Evolutionary conservation across 805 yeast species (phyloP).

Genomic region (Kuraishia ogatae): DNA sequence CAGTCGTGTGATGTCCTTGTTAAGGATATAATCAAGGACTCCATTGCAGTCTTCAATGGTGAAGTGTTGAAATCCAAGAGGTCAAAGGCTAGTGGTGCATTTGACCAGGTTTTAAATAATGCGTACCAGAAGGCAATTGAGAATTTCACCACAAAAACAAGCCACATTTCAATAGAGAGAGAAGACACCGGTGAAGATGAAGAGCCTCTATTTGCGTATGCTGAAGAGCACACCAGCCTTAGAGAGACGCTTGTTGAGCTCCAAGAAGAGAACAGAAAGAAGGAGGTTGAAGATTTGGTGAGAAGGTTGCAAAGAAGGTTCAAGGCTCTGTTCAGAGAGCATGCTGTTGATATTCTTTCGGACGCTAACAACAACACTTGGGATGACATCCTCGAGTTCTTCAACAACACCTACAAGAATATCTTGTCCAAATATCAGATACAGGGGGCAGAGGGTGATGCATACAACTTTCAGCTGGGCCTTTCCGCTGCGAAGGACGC

Average conservation of each 20-base stretch:
- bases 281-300: slow-evolving; percentile 34
- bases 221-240: slow-evolving; percentile 24
- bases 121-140: slow-evolving; percentile 13
- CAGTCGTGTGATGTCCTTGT: slow-evolving; percentile 36
- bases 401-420: slow-evolving; percentile 25
- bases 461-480: slow-evolving; percentile 62
- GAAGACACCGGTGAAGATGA: slow-evolving; percentile 15
- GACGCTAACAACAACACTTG: slow-evolving; percentile 47
- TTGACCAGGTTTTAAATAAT: slow-evolving; percentile 15
- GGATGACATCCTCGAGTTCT: slow-evolving; percentile 45
- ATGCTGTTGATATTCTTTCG: slow-evolving; percentile 36
- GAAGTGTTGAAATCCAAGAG: slow-evolving; percentile 14
- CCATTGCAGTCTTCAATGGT: slow-evolving; percentile 22
- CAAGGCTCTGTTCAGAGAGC: slow-evolving; percentile 37
- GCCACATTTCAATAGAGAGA: slow-evolving; percentile 22
- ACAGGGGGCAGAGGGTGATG: slow-evolving; percentile 14
- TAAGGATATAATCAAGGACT: slow-evolving; percentile 22
- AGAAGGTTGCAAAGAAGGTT: slow-evolving; percentile 38
- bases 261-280: slow-evolving; percentile 22
- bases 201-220: slow-evolving; percentile 18
- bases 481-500: slow-evolving; percentile 33
- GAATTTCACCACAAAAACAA: slow-evolving; percentile 23
- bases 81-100: slow-evolving; percentile 13
- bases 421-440: slow-evolving; percentile 21
- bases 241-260: slow-evolving; percentile 19